Percentiles rank a stretch among this genome's conserved stretches.
Evolutionary conservation across 768 basidiomycete genomes (phyloP).

Genomic region (Albatrellus ellisii): DNA sequence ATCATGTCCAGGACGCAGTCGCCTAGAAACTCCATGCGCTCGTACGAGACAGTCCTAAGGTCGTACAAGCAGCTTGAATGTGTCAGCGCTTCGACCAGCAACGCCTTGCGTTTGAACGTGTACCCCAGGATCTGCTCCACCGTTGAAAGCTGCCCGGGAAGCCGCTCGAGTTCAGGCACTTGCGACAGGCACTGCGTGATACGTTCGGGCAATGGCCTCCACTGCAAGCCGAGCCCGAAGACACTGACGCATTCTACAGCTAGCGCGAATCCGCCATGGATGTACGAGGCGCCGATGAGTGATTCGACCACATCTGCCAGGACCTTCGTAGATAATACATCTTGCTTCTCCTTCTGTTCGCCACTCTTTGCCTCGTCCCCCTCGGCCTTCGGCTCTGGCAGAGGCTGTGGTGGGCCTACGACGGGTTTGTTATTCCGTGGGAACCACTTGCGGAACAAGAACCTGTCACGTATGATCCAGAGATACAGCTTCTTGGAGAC

Average conservation of each 20-base stretch:
- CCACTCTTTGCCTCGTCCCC: constrained; percentile 17
- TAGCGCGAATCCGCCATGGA: constrained; percentile 50
- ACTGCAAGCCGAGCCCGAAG: constrained; percentile 50
- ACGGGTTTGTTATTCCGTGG: constrained; percentile 21
- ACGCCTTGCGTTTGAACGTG: constrained; percentile 42
- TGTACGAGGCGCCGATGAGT: constrained; percentile 65
- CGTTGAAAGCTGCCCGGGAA: constrained; percentile 36
- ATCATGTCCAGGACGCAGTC: constrained; percentile 69
- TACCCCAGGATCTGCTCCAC: constrained; percentile 63
- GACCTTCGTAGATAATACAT: constrained; percentile 63
- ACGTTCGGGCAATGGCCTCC: constrained; percentile 35
- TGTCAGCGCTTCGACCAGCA: constrained; percentile 63
- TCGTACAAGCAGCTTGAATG: constrained; percentile 60
- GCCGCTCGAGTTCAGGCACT: constrained; percentile 22
- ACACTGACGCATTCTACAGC: constrained; percentile 44
- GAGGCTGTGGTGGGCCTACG: not conserved
- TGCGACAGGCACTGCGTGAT: constrained; percentile 31
- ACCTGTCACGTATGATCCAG: constrained; percentile 54
- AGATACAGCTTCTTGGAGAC: constrained; percentile 35
- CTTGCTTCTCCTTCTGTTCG: too few relatives aligned
- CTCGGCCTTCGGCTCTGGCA: too few relatives aligned
- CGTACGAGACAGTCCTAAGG: constrained; percentile 49
- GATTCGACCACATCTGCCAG: constrained; percentile 80
- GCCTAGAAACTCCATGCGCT: constrained; percentile 70
- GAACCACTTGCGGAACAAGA: constrained; percentile 28